Conservation (phyloP, 768 basidiomycete species). For the Ramaria sp. region DNA sequence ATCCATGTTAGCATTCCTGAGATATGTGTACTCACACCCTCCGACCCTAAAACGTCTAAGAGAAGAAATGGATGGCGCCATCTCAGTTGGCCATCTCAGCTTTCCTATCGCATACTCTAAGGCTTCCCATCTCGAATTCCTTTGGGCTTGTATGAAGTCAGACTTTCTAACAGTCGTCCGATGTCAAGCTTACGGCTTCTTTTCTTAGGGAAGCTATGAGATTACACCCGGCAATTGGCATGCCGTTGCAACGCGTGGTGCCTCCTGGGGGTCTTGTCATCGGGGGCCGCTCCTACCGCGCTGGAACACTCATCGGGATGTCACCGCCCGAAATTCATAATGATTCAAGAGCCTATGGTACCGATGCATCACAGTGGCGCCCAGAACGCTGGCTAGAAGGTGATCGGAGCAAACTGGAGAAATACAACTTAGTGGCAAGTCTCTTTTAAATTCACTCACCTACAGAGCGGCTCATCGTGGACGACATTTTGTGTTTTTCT, state of each 20-base stretch:
- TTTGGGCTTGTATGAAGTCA: conserved; percentile 6
- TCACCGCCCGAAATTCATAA: conserved; percentile 25
- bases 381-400: conserved; percentile 27
- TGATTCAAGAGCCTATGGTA: conserved; percentile 21
- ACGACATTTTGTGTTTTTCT: not conserved
- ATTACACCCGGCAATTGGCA: conserved; percentile 24
- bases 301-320: conserved; percentile 26
- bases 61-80: conserved; percentile 5
- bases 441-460: not conserved
- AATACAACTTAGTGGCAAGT: not conserved
- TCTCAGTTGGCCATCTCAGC: not conserved
- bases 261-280: conserved; percentile 18
- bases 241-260: conserved; percentile 25
- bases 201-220: conserved; percentile 23
- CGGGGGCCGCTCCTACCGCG: conserved; percentile 20
- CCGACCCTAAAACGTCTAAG: not conserved
- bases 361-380: conserved; percentile 20
- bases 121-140: not conserved
- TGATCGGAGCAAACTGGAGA: not conserved
- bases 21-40: conserved; percentile 3
- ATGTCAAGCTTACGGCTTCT: conserved; percentile 17
- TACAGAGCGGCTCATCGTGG: not conserved
- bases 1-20: conserved; percentile 1
- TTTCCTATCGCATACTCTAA: conserved; percentile 1
- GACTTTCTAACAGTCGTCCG: not conserved